Conservation (phyloP, 2,329 filamentous ascomycete species). For the Aspergillus amoenus region DNA sequence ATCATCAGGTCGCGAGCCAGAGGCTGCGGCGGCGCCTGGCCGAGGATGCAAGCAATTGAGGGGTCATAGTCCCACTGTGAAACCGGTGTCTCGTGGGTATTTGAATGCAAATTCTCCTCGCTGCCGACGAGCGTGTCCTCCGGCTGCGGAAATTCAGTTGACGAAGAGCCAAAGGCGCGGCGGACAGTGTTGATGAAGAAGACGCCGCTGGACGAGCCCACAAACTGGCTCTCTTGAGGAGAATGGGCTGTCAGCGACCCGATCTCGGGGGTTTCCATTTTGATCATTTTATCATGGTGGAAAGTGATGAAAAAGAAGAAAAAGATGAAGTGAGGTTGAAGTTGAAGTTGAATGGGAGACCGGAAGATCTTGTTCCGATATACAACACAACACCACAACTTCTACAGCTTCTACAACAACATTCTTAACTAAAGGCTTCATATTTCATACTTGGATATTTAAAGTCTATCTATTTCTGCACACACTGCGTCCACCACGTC, state of each 20-base stretch:
- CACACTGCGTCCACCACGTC: conserved; percentile 59
- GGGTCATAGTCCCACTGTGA: conserved; percentile 31
- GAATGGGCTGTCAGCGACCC: conserved; percentile 44
- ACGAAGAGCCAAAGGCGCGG: conserved; percentile 44
- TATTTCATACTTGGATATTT: background rate
- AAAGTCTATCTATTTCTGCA: conserved; percentile 44
- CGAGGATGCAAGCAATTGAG: conserved; percentile 24
- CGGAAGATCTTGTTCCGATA: background rate
- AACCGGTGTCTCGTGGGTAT: conserved; percentile 15
- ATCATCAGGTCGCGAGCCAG: conserved; percentile 46
- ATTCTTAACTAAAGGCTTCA: background rate
- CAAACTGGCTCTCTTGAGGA: conserved; percentile 50
- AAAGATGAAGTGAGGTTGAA: background rate
- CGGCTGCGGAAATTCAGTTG: conserved; percentile 28
- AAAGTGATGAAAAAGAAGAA: background rate
- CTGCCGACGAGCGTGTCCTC: conserved; percentile 31
- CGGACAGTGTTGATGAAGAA: conserved; percentile 57
- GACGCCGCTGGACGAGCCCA: conserved; percentile 54
- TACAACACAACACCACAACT: background rate
- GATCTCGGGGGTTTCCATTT: conserved; percentile 37
- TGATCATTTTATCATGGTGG: background rate
- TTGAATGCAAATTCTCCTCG: conserved; percentile 20
- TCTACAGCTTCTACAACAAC: too few species aligned
- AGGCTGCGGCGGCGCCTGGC: conserved; percentile 28
- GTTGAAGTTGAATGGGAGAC: background rate